A percentile compares a stretch with the other conserved stretches of the same genome.
phyloP scores from a whole-genome alignment of 306 rosid genomes.

The Cicer arietinum region DNA sequence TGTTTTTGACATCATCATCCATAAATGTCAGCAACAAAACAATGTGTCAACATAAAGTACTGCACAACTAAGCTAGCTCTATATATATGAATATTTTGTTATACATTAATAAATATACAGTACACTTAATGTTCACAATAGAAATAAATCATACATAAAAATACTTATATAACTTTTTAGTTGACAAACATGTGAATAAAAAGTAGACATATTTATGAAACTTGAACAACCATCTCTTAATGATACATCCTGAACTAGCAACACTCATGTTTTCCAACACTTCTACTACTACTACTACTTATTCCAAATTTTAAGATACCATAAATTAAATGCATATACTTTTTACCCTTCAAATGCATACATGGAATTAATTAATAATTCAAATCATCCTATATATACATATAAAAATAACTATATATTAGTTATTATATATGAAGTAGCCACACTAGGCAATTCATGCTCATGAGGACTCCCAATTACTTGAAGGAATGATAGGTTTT shows the following conservation, averaged over 20 bases:
- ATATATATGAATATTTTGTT: constrained; percentile 29
- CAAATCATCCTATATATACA: constrained; percentile 7
- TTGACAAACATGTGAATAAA: constrained; percentile 52
- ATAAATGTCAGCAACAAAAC: constrained; percentile 34
- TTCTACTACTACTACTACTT: neutral
- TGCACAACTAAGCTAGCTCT: constrained; percentile 37
- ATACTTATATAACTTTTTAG: constrained; percentile 31
- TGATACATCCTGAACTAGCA: constrained; percentile 46
- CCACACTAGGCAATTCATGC: too few species aligned
- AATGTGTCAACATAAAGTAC: constrained; percentile 47
- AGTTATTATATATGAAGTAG: neutral
- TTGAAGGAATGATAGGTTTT: constrained; percentile 44
- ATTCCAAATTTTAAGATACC: constrained; percentile 36
- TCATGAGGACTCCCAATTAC: neutral
- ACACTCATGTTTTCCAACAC: constrained; percentile 38
- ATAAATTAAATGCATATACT: constrained; percentile 41
- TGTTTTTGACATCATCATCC: constrained; percentile 44
- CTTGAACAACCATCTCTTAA: constrained; percentile 39
- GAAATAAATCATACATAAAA: constrained; percentile 34
- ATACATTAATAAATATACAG: constrained; percentile 11
- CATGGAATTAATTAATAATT: constrained; percentile 30
- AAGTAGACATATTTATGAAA: constrained; percentile 44
- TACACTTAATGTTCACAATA: neutral
- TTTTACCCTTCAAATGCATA: constrained; percentile 26
- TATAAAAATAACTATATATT: constrained; percentile 35